Percentiles rank a stretch among this genome's conserved stretches.
Conservation (phyloP, 352 stramenopile genomes). For the Peronosclerospora sorghi region DNA sequence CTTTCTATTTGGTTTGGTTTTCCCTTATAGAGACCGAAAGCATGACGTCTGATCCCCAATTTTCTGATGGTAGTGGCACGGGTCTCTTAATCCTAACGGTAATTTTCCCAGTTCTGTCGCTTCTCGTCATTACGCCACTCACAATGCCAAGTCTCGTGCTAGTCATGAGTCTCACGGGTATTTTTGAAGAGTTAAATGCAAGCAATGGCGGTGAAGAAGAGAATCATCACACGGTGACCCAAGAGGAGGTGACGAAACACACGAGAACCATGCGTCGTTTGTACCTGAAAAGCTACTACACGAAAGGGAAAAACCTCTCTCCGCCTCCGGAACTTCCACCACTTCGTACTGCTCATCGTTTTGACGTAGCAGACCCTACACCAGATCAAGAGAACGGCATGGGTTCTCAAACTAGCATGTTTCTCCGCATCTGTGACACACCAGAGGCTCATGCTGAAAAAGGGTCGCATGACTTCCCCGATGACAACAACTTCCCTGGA, state of each 20-base stretch:
- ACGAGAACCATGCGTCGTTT: conserved; percentile 65
- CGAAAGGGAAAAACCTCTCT: conserved; percentile 19
- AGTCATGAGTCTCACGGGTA: conserved; percentile 78
- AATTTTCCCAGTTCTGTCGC: conserved; percentile 43
- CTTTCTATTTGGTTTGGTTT: conserved; percentile 82
- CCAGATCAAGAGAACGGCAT: conserved; percentile 4
- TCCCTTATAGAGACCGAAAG: conserved; percentile 57
- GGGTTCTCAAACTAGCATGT: conserved; percentile 37
- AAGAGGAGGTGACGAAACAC: conserved; percentile 48
- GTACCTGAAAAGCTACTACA: conserved; percentile 58
- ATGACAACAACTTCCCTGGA: conserved; percentile 11
- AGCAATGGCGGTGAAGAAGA: conserved; percentile 11
- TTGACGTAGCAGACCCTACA: conserved; percentile 1
- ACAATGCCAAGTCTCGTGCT: conserved; percentile 83
- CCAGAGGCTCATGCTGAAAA: conserved; percentile 18
- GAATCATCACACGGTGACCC: conserved; percentile 16
- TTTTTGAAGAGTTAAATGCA: conserved; percentile 75
- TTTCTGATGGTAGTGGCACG: conserved; percentile 6
- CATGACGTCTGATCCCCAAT: conserved; percentile 13
- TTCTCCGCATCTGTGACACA: conserved; percentile 64
- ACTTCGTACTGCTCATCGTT: neutral
- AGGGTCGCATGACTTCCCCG: conserved; percentile 1
- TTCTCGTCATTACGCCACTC: conserved; percentile 74
- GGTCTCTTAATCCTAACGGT: conserved; percentile 48
- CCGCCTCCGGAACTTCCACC: conserved; percentile 3